Percentiles rank a stretch among this genome's conserved stretches.
Evolutionary conservation across 148 eudicot genomes (phyloP).

Genomic region (Rhododendron ferrugineum): DNA sequence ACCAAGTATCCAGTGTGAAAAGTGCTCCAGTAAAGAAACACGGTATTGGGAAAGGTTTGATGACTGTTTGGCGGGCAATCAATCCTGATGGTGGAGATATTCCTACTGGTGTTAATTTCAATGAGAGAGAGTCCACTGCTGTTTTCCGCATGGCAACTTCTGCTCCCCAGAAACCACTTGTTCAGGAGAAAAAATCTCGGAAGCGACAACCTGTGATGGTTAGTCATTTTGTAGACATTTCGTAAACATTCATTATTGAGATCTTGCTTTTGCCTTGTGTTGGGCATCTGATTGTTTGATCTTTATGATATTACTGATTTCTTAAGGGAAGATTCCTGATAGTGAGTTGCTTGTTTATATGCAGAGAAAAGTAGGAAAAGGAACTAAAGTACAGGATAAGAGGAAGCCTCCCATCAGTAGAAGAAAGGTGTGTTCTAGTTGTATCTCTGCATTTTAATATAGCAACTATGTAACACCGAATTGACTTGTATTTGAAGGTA

Average conservation of each 20-base stretch:
- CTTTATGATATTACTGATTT: neutral
- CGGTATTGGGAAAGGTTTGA: slow-evolving; percentile 85
- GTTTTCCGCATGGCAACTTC: slow-evolving; percentile 8
- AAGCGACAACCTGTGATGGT: slow-evolving; percentile 51
- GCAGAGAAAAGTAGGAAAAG: slow-evolving; percentile 44
- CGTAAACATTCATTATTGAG: neutral
- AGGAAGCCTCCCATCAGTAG: slow-evolving; percentile 38
- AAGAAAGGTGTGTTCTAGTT: slow-evolving; percentile 39
- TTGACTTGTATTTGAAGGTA: slow-evolving; percentile 36
- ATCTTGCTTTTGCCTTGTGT: neutral
- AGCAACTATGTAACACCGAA: slow-evolving; percentile 12
- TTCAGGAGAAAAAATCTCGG: slow-evolving; percentile 34
- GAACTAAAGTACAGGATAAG: slow-evolving; percentile 40
- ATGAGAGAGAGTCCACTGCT: slow-evolving; percentile 10
- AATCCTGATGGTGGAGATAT: slow-evolving; percentile 39
- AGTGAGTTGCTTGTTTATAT: slow-evolving; percentile 11
- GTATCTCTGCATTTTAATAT: neutral
- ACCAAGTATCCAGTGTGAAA: slow-evolving; percentile 21
- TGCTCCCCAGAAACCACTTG: slow-evolving; percentile 15
- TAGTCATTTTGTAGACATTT: slow-evolving; percentile 23
- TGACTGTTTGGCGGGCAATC: slow-evolving; percentile 50
- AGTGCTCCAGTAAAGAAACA: slow-evolving; percentile 45
- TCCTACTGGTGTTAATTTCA: slow-evolving; percentile 24
- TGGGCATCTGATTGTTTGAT: neutral
- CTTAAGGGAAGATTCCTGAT: slow-evolving; percentile 10